Percentiles rank a stretch among this genome's conserved stretches.
Evolutionary conservation across 2,329 filamentous ascomycete species (phyloP).

Genomic region (Alternaria triticina): DNA sequence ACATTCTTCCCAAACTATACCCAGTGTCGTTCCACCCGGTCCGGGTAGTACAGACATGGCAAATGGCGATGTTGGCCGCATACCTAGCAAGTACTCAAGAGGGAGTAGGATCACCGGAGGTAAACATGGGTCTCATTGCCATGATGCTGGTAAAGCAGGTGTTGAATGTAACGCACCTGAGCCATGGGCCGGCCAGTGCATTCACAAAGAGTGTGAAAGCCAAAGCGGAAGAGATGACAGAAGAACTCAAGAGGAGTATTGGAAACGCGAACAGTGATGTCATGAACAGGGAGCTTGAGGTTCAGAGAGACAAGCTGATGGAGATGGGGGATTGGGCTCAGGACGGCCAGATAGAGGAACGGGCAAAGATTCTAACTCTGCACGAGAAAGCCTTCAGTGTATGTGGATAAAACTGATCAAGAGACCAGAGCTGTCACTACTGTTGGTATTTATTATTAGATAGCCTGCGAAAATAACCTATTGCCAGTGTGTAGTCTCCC

Average conservation of each 20-base stretch:
- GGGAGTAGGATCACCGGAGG: conserved; percentile 33
- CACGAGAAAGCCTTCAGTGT: conserved; percentile 8
- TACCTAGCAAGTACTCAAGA: conserved; percentile 37
- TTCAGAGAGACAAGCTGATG: conserved; percentile 34
- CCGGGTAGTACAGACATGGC: conserved; percentile 58
- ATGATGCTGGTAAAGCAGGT: conserved; percentile 54
- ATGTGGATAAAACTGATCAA: neutral
- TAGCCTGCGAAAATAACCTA: too few species aligned
- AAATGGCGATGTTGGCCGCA: conserved; percentile 47
- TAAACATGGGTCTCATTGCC: conserved; percentile 52
- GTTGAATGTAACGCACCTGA: conserved; percentile 46
- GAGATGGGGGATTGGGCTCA: conserved; percentile 40
- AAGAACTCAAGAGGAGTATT: conserved; percentile 26
- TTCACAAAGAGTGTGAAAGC: conserved; percentile 50
- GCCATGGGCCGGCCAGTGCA: conserved; percentile 51
- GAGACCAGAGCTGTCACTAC: too few species aligned
- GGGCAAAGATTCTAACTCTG: neutral
- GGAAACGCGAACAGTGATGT: conserved; percentile 27
- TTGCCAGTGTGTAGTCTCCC: too few species aligned
- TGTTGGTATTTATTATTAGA: too few species aligned
- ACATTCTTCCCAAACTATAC: conserved; percentile 60
- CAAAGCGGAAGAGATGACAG: conserved; percentile 46
- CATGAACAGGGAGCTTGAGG: conserved; percentile 33
- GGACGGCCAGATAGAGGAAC: neutral
- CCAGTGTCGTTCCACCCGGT: conserved; percentile 59